Percentiles rank a stretch among this genome's conserved stretches.
phyloP scores from a whole-genome alignment of 768 basidiomycete species.

The Boletus eberwhitei region DNA sequence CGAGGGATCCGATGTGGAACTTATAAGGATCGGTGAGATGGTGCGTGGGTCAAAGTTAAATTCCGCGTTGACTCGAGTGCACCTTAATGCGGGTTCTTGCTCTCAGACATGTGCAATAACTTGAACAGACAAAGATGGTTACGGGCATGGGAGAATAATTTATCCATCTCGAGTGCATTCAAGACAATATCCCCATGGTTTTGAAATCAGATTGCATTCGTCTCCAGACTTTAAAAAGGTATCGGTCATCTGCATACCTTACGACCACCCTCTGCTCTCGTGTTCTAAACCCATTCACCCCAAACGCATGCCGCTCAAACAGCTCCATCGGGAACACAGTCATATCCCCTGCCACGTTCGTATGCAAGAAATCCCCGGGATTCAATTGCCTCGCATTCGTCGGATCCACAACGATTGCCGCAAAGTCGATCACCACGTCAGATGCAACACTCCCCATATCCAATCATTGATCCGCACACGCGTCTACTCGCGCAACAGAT shows the following conservation, averaged over 20 bases:
- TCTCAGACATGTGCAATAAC: not conserved
- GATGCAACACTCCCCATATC: not conserved
- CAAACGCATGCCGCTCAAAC: not conserved
- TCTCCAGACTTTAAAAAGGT: not conserved
- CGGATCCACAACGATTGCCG: slow-evolving; percentile 8
- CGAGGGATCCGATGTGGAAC: not conserved
- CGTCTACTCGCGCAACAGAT: not conserved
- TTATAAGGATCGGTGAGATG: no score
- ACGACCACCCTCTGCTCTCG: not conserved
- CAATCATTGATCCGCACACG: slow-evolving; percentile 1
- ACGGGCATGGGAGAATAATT: not conserved
- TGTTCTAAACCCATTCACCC: slow-evolving; percentile 1
- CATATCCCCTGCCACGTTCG: slow-evolving; percentile 3
- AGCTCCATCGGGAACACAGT: not conserved
- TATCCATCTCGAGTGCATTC: not conserved
- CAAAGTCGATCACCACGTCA: slow-evolving; percentile 7
- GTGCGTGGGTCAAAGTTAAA: not conserved
- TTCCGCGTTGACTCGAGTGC: not conserved
- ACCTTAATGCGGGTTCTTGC: not conserved
- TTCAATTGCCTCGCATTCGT: not conserved
- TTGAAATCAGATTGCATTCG: not conserved
- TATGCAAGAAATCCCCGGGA: slow-evolving; percentile 1
- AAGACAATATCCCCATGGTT: not conserved
- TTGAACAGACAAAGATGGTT: not conserved
- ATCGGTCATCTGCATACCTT: not conserved